These are phyloP conservation scores for Pseudoscleropodium purum DNA, from an alignment of 225 moss, liverwort and hornwort genomes.

Conservation along the genomic window DNA sequence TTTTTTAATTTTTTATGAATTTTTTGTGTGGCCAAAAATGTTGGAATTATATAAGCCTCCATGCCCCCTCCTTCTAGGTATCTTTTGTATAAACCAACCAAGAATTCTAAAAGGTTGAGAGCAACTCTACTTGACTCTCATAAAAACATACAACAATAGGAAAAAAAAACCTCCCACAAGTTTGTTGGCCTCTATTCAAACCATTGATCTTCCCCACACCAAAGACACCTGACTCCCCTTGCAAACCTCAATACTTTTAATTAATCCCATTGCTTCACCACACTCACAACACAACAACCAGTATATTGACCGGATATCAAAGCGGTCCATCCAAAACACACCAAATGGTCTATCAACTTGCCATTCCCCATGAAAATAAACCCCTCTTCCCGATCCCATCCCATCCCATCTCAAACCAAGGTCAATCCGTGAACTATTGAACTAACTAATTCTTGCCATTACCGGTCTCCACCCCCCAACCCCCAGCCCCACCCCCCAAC, in stretches of 20 bases:
- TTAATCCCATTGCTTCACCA: too few species aligned
- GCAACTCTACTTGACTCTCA: neutral
- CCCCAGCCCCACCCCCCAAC: too few species aligned
- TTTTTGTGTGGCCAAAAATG: neutral
- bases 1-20: neutral
- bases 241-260: too few species aligned
- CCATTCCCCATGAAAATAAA: neutral
- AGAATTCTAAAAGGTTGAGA: too few species aligned
- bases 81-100: neutral
- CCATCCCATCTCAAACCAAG: neutral
- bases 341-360: neutral
- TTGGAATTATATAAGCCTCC: too few species aligned
- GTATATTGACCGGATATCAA: fast-evolving
- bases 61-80: neutral
- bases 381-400: fast-evolving
- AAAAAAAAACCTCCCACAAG: neutral
- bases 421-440: neutral
- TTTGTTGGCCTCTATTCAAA: neutral
- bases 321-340: fast-evolving
- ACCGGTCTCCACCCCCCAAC: fast-evolving
- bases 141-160: too few species aligned
- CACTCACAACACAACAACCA: neutral
- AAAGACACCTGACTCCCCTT: too few species aligned
- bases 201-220: too few species aligned
- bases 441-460: neutral